Conservation (phyloP, 1,139 yeast genomes). For the Scheffersomyces stambukii region DNA sequence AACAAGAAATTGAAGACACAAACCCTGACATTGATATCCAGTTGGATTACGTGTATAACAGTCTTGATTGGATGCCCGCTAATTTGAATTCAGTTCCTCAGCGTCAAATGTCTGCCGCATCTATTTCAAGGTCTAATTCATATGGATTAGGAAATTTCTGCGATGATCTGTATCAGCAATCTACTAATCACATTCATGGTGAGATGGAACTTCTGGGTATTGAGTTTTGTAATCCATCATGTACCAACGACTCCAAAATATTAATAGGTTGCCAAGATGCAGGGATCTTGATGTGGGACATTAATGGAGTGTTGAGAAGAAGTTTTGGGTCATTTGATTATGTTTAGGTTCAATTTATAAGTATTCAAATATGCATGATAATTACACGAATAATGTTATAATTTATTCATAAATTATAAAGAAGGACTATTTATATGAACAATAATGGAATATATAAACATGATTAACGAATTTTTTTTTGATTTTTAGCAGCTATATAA, state of each 20-base stretch:
- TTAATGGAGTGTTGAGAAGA: conserved; percentile 37
- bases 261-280: conserved; percentile 43
- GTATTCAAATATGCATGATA: not conserved
- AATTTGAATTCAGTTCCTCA: no score
- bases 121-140: conserved; percentile 2
- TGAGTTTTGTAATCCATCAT: conserved; percentile 25
- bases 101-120: no score
- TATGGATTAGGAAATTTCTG: conserved; percentile 12
- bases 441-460: conserved; percentile 1
- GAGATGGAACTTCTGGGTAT: conserved; percentile 45
- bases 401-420: no score
- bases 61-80: no score
- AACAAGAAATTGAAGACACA: no score
- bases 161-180: conserved; percentile 23
- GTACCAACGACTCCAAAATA: conserved; percentile 23
- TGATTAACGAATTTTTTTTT: conserved; percentile 1
- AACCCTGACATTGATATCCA: conserved; percentile 9
- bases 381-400: not conserved
- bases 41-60: conserved; percentile 8
- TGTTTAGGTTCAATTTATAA: conserved; percentile 13
- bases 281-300: conserved; percentile 42
- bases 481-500: no score
- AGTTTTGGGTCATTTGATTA: conserved; percentile 36
- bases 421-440: no score
- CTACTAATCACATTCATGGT: conserved; percentile 39